phyloP scores from a whole-genome alignment of 768 basidiomycete species.

The Crassisporium funariophilum region DNA sequence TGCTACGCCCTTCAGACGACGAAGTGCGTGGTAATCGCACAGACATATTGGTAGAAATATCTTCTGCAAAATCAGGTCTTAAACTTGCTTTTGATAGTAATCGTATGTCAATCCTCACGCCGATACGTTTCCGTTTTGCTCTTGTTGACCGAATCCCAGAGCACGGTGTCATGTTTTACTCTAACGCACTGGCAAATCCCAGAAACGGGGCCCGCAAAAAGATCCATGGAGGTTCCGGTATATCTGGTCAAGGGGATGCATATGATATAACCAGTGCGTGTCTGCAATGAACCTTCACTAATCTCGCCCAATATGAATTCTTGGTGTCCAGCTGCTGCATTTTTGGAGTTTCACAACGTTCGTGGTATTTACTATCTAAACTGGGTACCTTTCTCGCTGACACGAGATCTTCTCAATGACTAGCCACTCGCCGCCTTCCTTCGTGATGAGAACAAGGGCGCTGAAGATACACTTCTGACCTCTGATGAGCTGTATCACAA shows the following conservation, averaged over 20 bases:
- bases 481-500: constrained; percentile 76
- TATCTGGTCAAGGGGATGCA: constrained; percentile 52
- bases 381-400: constrained; percentile 1
- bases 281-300: constrained; percentile 8
- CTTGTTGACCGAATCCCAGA: constrained; percentile 40
- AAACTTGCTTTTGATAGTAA: constrained; percentile 66
- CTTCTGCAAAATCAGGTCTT: constrained; percentile 60
- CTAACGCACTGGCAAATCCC: constrained; percentile 54
- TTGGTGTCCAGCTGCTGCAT: constrained; percentile 51
- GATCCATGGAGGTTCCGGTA: constrained; percentile 76
- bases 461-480: constrained; percentile 67
- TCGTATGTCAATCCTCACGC: constrained; percentile 52
- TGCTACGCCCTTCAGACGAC: constrained; percentile 37
- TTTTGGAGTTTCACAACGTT: constrained; percentile 72
- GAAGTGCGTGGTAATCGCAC: constrained; percentile 30
- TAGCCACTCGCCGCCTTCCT: constrained; percentile 69
- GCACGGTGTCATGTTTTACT: constrained; percentile 75
- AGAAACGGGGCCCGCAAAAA: constrained; percentile 62
- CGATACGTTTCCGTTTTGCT: background rate
- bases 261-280: constrained; percentile 60
- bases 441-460: constrained; percentile 53
- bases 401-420: background rate
- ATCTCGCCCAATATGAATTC: background rate
- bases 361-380: constrained; percentile 8
- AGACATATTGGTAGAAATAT: constrained; percentile 53